Conservation (phyloP, 2,329 filamentous ascomycete species). For the Fusarium lyarnte region DNA sequence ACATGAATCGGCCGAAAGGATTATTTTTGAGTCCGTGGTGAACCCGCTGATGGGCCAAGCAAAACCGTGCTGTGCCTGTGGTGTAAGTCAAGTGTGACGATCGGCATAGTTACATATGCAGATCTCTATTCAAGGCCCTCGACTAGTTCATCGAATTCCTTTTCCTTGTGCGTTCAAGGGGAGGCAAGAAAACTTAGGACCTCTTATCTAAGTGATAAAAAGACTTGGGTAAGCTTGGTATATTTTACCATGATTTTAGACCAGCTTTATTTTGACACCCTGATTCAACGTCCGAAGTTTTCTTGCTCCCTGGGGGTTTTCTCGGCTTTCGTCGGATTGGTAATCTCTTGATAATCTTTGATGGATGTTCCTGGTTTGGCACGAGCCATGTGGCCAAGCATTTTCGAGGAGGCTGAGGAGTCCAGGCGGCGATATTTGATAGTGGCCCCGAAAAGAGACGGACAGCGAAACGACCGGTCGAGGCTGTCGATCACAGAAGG, state of each 20-base stretch:
- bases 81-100: constrained; percentile 10
- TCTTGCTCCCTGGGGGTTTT: not conserved
- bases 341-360: not conserved
- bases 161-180: not conserved
- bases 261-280: no score
- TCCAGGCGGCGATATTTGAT: constrained; percentile 15
- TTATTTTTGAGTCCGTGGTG: constrained; percentile 23
- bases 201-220: no score
- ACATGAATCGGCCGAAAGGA: constrained; percentile 35
- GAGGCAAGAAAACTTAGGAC: no score
- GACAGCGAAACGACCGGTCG: constrained; percentile 10
- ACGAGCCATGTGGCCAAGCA: constrained; percentile 33
- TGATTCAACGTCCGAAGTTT: no score
- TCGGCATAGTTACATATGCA: constrained; percentile 6
- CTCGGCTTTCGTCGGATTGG: constrained; percentile 25
- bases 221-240: no score
- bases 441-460: constrained; percentile 4
- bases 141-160: not conserved
- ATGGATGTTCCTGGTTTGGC: constrained; percentile 25
- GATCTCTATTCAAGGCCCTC: constrained; percentile 6
- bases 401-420: constrained; percentile 9
- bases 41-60: constrained; percentile 19
- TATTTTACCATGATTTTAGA: no score
- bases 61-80: constrained; percentile 12
- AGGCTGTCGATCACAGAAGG: constrained; percentile 30